phyloP scores from a whole-genome alignment of 176 grass and related monocot genomes.

The Areca catechu region DNA sequence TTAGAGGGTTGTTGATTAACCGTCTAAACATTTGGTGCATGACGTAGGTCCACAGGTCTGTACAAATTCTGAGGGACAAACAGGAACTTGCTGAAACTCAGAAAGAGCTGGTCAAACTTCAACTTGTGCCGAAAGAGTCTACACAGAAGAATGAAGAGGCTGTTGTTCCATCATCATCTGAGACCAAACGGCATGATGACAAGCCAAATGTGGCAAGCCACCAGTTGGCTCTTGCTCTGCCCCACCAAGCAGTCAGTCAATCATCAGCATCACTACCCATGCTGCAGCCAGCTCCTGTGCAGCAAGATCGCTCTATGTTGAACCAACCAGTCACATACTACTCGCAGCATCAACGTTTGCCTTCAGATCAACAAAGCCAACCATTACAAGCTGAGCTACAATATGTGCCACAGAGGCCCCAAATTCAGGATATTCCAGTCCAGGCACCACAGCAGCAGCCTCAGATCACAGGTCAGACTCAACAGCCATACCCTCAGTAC shows the following conservation, averaged over 20 bases:
- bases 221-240: constrained; percentile 59
- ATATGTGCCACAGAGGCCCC: constrained; percentile 28
- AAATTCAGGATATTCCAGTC: constrained; percentile 17
- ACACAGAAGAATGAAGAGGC: constrained; percentile 46
- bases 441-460: constrained; percentile 10
- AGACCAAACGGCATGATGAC: constrained; percentile 42
- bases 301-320: constrained; percentile 26
- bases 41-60: constrained; percentile 57
- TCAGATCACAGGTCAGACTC: constrained; percentile 11
- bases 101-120: constrained; percentile 70
- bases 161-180: constrained; percentile 29
- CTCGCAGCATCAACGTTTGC: constrained; percentile 26
- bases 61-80: constrained; percentile 74
- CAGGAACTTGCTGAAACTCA: constrained; percentile 72
- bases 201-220: constrained; percentile 37
- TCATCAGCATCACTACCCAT: constrained; percentile 33
- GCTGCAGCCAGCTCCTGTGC: constrained; percentile 40
- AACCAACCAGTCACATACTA: constrained; percentile 42
- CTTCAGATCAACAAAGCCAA: constrained; percentile 29
- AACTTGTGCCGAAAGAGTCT: constrained; percentile 53
- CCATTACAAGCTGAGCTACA: constrained; percentile 35
- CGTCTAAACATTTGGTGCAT: too few relatives aligned
- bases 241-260: constrained; percentile 37
- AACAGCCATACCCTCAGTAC: constrained; percentile 29
- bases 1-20: too few relatives aligned